These are phyloP conservation scores for Annulohypoxylon truncatum DNA, from an alignment of 2,329 filamentous ascomycete genomes.

Conservation along the genomic window DNA sequence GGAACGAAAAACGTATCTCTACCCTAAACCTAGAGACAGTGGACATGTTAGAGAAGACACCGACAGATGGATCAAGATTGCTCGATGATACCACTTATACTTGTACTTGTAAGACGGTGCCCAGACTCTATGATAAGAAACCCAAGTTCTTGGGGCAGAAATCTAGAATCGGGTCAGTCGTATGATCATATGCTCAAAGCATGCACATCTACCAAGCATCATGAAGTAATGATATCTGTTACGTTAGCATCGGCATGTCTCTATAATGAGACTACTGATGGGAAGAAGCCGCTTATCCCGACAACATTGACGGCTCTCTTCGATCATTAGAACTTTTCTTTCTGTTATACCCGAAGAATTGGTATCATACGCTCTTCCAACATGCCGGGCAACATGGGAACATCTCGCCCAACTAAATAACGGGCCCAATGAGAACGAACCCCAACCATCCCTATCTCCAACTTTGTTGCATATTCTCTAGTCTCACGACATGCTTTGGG, in stretches of 20 bases:
- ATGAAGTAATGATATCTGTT: not conserved
- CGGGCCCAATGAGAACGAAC: conserved; percentile 19
- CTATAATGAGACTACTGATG: not conserved
- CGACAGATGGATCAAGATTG: too few relatives aligned
- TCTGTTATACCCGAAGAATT: not conserved
- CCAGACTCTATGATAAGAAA: not conserved
- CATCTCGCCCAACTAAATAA: conserved; percentile 7
- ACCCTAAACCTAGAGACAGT: too few relatives aligned
- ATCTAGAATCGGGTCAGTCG: not conserved
- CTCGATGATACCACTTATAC: not conserved
- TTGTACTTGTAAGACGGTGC: not conserved
- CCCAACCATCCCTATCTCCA: conserved; percentile 11
- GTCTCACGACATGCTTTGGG: conserved; percentile 26
- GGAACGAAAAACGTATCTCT: not conserved
- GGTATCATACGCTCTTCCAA: not conserved
- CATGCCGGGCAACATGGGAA: conserved; percentile 22
- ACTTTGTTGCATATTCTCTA: conserved; percentile 15
- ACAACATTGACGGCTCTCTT: not conserved
- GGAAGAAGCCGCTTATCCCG: not conserved
- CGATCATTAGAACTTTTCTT: not conserved
- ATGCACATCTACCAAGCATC: not conserved
- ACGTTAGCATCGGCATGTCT: not conserved
- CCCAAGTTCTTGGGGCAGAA: not conserved
- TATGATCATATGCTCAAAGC: not conserved
- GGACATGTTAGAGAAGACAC: too few relatives aligned